Conservation (phyloP, 805 yeast species). For the Candida piceae region DNA sequence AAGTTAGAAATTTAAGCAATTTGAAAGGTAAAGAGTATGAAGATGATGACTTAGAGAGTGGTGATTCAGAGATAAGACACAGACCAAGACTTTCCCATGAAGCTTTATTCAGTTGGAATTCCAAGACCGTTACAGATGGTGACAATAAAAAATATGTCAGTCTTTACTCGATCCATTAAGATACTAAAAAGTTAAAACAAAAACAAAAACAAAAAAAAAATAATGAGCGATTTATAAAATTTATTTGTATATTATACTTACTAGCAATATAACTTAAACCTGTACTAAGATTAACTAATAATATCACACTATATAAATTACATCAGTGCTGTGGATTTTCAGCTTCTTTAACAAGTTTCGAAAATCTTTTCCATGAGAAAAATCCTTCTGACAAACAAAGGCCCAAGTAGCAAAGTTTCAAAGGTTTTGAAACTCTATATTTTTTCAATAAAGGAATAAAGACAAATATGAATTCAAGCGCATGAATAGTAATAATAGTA, state of each 20-base stretch:
- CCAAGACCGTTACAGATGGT: constrained; percentile 19
- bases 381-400: constrained; percentile 61
- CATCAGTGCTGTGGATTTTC: constrained; percentile 13
- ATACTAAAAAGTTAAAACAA: no score
- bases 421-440: constrained; percentile 56
- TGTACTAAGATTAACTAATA: no score
- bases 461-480: constrained; percentile 41
- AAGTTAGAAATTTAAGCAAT: constrained; percentile 40
- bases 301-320: neutral
- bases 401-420: constrained; percentile 46
- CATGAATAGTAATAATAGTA: constrained; percentile 37
- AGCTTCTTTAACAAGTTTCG: constrained; percentile 7
- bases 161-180: no score
- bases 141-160: constrained; percentile 9
- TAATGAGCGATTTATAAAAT: no score
- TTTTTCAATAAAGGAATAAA: constrained; percentile 46
- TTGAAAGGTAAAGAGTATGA: constrained; percentile 26
- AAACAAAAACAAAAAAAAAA: no score
- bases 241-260: neutral
- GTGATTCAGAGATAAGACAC: constrained; percentile 19
- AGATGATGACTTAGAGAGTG: constrained; percentile 19
- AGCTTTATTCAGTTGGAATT: constrained; percentile 40
- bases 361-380: constrained; percentile 43
- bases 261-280: no score
- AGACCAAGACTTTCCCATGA: constrained; percentile 42